phyloP scores from a whole-genome alignment of 495 filamentous ascomycete genomes.

The Articulospora tetracladia region DNA sequence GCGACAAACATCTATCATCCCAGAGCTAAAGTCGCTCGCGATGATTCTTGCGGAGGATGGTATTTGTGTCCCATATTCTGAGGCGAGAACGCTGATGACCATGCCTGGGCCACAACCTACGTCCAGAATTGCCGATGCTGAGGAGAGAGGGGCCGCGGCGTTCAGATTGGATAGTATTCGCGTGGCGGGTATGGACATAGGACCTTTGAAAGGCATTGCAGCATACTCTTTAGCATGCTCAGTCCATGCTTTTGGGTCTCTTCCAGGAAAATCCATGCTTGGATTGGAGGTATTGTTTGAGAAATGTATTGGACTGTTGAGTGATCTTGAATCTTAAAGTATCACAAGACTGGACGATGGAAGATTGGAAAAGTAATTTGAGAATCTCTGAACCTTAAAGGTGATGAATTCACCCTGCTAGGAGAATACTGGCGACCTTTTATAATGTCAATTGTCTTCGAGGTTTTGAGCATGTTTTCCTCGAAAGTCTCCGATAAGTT shows the following conservation, averaged over 20 bases:
- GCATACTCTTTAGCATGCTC: neutral
- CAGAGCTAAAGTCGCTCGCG: slow-evolving; percentile 6
- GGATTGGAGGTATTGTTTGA: too few species aligned
- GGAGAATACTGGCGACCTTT: too few species aligned
- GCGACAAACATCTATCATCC: slow-evolving; percentile 3
- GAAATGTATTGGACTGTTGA: too few species aligned
- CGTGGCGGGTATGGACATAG: neutral
- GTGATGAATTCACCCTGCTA: too few species aligned
- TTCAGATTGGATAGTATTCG: neutral
- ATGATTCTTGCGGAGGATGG: neutral
- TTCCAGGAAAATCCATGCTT: neutral
- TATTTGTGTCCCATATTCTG: slow-evolving; percentile 1
- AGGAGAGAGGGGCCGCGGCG: neutral
- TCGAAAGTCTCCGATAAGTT: too few species aligned
- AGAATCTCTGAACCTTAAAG: too few species aligned
- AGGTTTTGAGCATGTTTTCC: too few species aligned
- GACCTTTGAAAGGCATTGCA: neutral
- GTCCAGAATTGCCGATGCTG: slow-evolving; percentile 5
- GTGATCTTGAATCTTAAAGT: too few species aligned
- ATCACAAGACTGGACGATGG: too few species aligned
- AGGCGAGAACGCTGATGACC: neutral
- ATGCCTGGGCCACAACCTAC: slow-evolving; percentile 9
- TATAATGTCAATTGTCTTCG: too few species aligned
- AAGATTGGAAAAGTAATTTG: too few species aligned
- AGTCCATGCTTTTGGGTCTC: neutral